These are phyloP conservation scores for Tinospora cordifolia DNA, from an alignment of 164 flowering plant species.

Conservation along the genomic window DNA sequence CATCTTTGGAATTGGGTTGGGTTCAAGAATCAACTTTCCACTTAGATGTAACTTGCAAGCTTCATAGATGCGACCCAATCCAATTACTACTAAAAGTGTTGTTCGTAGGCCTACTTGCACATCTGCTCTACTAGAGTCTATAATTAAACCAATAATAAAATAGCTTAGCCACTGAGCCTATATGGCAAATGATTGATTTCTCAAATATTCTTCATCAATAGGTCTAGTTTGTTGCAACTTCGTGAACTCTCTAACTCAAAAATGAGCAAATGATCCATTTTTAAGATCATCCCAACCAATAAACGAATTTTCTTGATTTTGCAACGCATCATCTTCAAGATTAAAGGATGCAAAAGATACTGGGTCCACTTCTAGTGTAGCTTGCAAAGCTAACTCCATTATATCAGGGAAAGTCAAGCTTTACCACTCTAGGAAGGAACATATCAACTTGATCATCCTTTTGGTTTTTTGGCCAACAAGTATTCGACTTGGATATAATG, in stretches of 20 bases:
- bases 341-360: constrained; percentile 8
- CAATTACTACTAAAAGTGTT: not conserved
- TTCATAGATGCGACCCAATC: constrained; percentile 1
- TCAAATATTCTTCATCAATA: constrained; percentile 6
- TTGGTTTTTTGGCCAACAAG: too few species aligned
- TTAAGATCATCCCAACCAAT: constrained; percentile 7
- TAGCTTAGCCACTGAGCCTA: not conserved
- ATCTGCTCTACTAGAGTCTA: not conserved
- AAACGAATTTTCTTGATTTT: not conserved
- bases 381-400: constrained; percentile 4
- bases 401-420: constrained; percentile 10
- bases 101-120: not conserved
- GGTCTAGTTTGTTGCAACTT: constrained; percentile 3
- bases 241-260: constrained; percentile 14
- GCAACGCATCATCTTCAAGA: constrained; percentile 2
- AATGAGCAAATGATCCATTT: not conserved
- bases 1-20: not conserved
- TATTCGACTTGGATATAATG: too few species aligned
- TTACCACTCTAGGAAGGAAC: constrained; percentile 4
- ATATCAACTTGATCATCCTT: not conserved
- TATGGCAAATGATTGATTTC: not conserved
- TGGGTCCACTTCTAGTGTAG: not conserved
- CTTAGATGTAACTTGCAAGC: not conserved
- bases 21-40: not conserved
- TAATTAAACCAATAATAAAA: constrained; percentile 5